Base-by-base conservation (phyloP, 768 basidiomycete species). In the Harrya chromipes region DNA sequence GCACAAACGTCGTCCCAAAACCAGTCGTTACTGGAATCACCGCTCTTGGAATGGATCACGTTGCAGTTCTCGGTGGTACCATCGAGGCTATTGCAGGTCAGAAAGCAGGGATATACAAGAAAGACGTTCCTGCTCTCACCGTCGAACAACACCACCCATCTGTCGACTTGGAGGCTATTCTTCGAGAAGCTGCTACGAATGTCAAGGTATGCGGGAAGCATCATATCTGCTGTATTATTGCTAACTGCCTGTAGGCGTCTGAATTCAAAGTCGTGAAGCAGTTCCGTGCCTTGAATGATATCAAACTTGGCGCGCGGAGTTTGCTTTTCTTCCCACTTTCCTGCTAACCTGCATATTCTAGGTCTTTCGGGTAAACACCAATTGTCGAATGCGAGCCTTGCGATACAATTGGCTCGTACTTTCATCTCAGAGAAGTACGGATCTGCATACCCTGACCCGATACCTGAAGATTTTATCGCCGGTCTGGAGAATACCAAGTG, bases 101-200 rank as follows among this genome's bases (percentile, higher is more conserved):
- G 62, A 99, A 99, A 67, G 91, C 86, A 24, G 97, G 97, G 2
- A 98, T 99, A 45, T 98, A 87, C 71, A 99, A 99, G 79, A 88
- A 82, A 72, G 85, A 80, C 16, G 90, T 90, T 2, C 90, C 92
- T 1, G 97, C 97, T 8, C 72, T 94, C 43, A 86, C 88, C 1
- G 87, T 97, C 4, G 66, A 78, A 34, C 97, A 97, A 64, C 84
- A 83, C 6, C 64, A 65, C 16, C 94, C 95, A 62, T 87, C 85
- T 11, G 64, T 60, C 12, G 84, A 87, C 51, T 86, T 81, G 0
- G 70, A 90, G 63, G 70, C 75, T 24, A 82, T 90, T 20, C 73
- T 98, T n/a, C 68, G 73, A 58, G 70, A 82, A 43, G 77, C 80
- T 54, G 90, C 93, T 11, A 64, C 70, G 35, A 83, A 89, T 49